Conservation (phyloP, 805 yeast genomes). For the Jamesozyma spencerorum region DNA sequence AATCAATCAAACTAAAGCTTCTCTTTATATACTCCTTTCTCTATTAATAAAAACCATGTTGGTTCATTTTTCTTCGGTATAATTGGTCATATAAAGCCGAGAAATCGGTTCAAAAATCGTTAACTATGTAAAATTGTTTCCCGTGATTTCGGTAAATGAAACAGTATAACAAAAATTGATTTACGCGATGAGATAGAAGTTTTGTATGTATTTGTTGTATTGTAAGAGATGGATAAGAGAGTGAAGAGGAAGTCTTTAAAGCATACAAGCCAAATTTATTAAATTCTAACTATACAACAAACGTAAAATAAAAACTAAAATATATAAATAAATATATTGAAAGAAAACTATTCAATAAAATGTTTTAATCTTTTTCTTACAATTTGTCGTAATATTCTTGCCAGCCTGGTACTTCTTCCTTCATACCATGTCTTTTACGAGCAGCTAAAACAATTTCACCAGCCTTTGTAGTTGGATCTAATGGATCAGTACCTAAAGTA, state of each 20-base stretch:
- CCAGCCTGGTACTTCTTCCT: conserved; percentile 97
- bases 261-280: neutral
- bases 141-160: neutral
- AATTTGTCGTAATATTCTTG: conserved; percentile 96
- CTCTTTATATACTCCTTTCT: too few relatives aligned
- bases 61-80: neutral
- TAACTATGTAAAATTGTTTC: too few relatives aligned
- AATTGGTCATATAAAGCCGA: neutral
- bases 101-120: too few relatives aligned
- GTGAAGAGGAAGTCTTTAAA: conserved; percentile 32
- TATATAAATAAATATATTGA: neutral
- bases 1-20: too few relatives aligned
- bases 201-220: too few relatives aligned
- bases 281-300: neutral
- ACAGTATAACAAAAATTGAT: too few relatives aligned
- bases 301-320: neutral
- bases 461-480: conserved; percentile 71
- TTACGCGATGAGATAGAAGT: too few relatives aligned
- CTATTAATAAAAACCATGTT: neutral
- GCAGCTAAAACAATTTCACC: conserved; percentile 54
- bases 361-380: conserved; percentile 32
- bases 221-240: too few relatives aligned
- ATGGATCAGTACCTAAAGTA: conserved; percentile 82
- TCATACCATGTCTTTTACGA: conserved; percentile 95
- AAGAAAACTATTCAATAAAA: neutral